Evolutionary conservation across 805 yeast genomes (phyloP).

Genomic region (Pichia deserticola): DNA sequence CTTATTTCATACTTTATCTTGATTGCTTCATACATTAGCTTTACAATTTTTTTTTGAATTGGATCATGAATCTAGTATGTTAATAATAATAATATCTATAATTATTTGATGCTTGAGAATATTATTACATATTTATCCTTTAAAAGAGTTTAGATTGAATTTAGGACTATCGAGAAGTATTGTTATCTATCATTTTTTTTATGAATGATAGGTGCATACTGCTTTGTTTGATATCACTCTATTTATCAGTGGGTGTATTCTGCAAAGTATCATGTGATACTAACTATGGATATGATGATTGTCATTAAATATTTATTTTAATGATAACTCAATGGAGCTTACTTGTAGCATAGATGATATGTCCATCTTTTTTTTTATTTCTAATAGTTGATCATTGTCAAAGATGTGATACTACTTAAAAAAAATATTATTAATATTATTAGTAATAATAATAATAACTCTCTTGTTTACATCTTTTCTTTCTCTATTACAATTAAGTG

Average conservation of each 20-base stretch:
- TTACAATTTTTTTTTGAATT: no score
- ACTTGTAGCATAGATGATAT: slow-evolving; percentile 14
- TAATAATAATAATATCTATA: no score
- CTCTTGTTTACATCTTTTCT: background rate
- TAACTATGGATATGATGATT: slow-evolving; percentile 22
- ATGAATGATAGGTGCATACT: background rate
- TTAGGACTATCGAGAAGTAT: background rate
- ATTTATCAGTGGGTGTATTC: slow-evolving; percentile 11
- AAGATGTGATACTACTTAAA: slow-evolving; percentile 13
- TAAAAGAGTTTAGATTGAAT: no score
- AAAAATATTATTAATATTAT: no score
- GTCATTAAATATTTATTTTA: slow-evolving; percentile 2
- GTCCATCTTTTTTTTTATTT: slow-evolving; percentile 7
- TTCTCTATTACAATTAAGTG: background rate
- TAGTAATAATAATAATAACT: background rate
- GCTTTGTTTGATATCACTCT: slow-evolving; percentile 9
- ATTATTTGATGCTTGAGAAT: no score
- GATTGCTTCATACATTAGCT: no score
- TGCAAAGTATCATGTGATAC: slow-evolving; percentile 15
- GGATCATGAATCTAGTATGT: no score
- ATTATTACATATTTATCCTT: no score
- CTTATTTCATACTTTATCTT: no score
- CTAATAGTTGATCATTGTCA: slow-evolving; percentile 15
- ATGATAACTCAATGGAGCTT: slow-evolving; percentile 25
- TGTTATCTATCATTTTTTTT: background rate